Base-by-base conservation (phyloP, 2,329 filamentous ascomycete species). In the Diplodia scrobiculata region DNA sequence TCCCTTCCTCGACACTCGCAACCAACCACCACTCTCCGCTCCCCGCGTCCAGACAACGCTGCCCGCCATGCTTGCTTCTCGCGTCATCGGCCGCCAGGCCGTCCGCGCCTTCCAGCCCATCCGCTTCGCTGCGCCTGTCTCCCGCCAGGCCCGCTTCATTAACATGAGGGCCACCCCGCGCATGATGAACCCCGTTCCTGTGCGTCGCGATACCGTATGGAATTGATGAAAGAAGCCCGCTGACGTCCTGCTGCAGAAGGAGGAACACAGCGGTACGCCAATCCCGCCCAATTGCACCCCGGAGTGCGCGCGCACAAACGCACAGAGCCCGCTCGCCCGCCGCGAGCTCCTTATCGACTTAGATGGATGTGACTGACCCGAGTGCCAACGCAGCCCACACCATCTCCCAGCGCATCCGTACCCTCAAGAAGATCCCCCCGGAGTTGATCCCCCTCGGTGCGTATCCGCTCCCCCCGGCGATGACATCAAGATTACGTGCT, bases 391-490 rank as follows among this genome's bases (percentile, higher is more conserved):
- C 73, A 99, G 95, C 92, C 78, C 95, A 98, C 84, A 97, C 94
- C 75, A 88, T 98, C 81, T 97, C 94, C 72, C 95, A 98, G 84
- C 91, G 94, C 79, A 85, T 99, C 75, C 91, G 93, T 79, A 89
- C 88, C 78, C 85, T 97, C 76, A 93, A 90, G 86, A 88, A 89
- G 82, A 90, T 98, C 77, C 95, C 95, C 72, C 88, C 92, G 73
- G 95, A 99, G 86, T 86, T 99, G 86, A 87, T 93, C 73, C 95
- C 95, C 76, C 89, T 99, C 74, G 93, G 93, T 96, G 89, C 79
- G 87, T 62, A 13, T n/a, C 58, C 58, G 29, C 55, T 47, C 13
- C 82, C 21, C 17, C 48, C 47, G 58, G 34, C 48, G 3, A 51
- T 58, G 50, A 60, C 21, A 47, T 34, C 52, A 36, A 62, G 19